phyloP scores from a whole-genome alignment of 2,329 filamentous ascomycete species.

The Calcarisporium arbuscula region DNA sequence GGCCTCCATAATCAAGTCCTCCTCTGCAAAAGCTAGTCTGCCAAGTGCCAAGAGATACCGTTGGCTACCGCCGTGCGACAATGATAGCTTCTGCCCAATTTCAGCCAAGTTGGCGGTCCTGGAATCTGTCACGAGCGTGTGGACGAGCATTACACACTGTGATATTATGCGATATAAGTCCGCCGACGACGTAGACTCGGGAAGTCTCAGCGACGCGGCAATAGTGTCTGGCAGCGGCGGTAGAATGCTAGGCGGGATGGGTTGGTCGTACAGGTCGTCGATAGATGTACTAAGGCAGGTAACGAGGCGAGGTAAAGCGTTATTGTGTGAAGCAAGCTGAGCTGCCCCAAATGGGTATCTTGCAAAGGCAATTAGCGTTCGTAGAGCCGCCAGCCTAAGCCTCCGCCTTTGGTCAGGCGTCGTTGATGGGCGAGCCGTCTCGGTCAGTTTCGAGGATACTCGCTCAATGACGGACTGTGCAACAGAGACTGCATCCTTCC shows the following conservation, averaged over 20 bases:
- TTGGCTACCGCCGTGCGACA: constrained; percentile 66
- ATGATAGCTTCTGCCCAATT: constrained; percentile 64
- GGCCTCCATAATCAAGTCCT: constrained; percentile 69
- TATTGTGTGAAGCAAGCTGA: constrained; percentile 62
- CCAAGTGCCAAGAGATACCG: constrained; percentile 78
- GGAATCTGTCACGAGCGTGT: constrained; percentile 45
- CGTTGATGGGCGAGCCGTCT: constrained; percentile 37
- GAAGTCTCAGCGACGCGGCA: constrained; percentile 3
- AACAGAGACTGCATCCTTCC: constrained; percentile 34
- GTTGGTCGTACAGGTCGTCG: constrained; percentile 63
- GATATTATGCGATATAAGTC: constrained; percentile 41
- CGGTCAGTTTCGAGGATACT: constrained; percentile 56
- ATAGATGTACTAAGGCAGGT: constrained; percentile 58
- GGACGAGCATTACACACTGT: constrained; percentile 42
- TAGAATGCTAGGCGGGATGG: constrained; percentile 35
- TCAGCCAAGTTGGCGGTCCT: constrained; percentile 43
- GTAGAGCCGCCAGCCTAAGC: constrained; percentile 41
- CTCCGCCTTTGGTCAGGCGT: constrained; percentile 33
- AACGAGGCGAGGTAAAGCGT: constrained; percentile 68
- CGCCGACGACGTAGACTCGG: constrained; percentile 14
- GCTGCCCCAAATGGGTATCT: constrained; percentile 54
- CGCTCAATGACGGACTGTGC: constrained; percentile 51
- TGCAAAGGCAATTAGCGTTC: constrained; percentile 54
- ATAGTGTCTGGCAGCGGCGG: constrained; percentile 13
- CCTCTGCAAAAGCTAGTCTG: constrained; percentile 74